Conservation (phyloP, 805 yeast genomes). For the Saccharomycopsis fodiens region DNA sequence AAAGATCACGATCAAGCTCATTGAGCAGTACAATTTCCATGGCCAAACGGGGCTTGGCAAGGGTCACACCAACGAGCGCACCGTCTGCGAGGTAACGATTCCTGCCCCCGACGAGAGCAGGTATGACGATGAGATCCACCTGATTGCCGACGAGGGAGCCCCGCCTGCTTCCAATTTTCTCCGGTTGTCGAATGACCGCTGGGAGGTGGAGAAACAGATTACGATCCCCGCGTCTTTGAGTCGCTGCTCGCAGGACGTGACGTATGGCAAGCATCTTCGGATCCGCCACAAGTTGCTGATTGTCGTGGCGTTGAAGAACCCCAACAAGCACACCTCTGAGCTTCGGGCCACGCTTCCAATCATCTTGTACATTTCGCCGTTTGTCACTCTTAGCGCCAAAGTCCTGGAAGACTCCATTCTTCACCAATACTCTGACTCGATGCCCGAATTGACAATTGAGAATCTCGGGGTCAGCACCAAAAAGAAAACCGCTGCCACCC, state of each 20-base stretch:
- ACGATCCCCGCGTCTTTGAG: constrained; percentile 67
- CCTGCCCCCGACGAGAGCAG: constrained; percentile 22
- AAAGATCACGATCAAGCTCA: constrained; percentile 55
- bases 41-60: constrained; percentile 1
- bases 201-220: constrained; percentile 64
- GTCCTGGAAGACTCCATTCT: constrained; percentile 29
- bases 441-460: constrained; percentile 8
- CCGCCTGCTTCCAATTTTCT: constrained; percentile 11
- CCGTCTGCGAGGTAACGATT: constrained; percentile 42
- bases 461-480: background rate
- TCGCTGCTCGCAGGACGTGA: constrained; percentile 82
- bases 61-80: constrained; percentile 54
- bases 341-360: constrained; percentile 86
- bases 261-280: constrained; percentile 57
- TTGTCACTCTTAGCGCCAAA: constrained; percentile 60
- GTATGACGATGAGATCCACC: constrained; percentile 9
- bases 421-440: constrained; percentile 12
- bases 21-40: constrained; percentile 50
- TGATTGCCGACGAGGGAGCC: background rate
- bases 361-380: constrained; percentile 69
- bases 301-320: constrained; percentile 67
- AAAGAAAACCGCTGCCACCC: background rate
- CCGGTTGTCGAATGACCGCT: constrained; percentile 36
- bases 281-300: constrained; percentile 87
- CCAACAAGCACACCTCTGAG: constrained; percentile 91